Evolutionary conservation across 441 rosid species (phyloP).

Genomic region (Brassica hybrid): DNA sequence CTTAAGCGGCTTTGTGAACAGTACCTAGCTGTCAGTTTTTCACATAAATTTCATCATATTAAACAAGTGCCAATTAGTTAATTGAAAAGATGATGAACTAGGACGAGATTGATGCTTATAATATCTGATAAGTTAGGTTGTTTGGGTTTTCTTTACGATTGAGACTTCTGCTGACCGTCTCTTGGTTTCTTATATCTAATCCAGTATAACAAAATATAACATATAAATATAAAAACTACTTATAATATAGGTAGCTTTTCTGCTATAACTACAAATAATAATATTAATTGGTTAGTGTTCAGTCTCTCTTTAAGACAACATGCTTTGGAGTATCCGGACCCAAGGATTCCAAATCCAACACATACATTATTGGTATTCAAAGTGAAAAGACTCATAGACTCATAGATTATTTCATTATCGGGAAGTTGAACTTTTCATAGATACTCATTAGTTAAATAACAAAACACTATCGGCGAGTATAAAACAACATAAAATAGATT

Average conservation of each 20-base stretch:
- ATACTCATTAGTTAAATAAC: not conserved
- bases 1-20: constrained; percentile 30
- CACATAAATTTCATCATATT: constrained; percentile 11
- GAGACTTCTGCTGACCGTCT: not conserved
- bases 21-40: constrained; percentile 13
- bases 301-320: not conserved
- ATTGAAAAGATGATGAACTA: constrained; percentile 1
- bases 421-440: not conserved
- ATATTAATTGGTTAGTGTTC: not conserved
- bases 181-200: constrained; percentile 4
- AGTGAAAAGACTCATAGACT: not conserved
- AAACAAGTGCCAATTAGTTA: constrained; percentile 7
- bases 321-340: not conserved
- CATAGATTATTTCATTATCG: not conserved
- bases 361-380: not conserved
- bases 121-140: not conserved
- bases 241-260: not conserved
- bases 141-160: not conserved
- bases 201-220: not conserved
- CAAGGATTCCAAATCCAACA: not conserved
- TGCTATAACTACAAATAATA: not conserved
- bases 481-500: not conserved
- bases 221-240: not conserved
- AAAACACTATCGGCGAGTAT: not conserved
- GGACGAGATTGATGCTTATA: not conserved